Base-by-base conservation (phyloP, 2,329 filamentous ascomycete genomes). In the Aschersonia sp. region DNA sequence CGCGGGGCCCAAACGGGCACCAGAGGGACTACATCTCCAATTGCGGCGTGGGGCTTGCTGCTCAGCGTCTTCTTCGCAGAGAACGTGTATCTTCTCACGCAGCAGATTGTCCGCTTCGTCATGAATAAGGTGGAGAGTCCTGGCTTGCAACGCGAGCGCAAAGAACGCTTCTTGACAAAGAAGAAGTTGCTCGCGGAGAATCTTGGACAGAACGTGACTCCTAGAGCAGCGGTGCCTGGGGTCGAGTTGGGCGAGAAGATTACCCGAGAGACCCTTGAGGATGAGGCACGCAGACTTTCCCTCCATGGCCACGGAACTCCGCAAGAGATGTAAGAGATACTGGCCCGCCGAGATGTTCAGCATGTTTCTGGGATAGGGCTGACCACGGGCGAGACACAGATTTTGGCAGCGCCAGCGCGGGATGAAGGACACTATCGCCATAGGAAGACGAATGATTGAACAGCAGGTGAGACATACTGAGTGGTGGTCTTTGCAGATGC, bases 61-160 rank as follows among this genome's bases (percentile, higher is more conserved):
- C 70, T 95, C 20, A 79, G 82, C 28, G 82, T 98, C 49, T 77
- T 97, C 56, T 77, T 94, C 55, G 82, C 87, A 0, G 92, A 98
- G 61, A 91, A 98, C 61, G 67, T 89, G 12, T 97, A 94, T 62
- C 77, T 98, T n/a, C 70, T 81, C 2, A 75, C 86, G 2, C 82
- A 89, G 57, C 74, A 82, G 51, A 75, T 73, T 1, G 84, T 96
- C 4, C 78, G 82, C 41, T 76, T 80, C 47, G 80, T 82, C 4
- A 77, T 98, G 56, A 73, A 72, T 51, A 92, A 89, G 62, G 69
- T 96, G 47, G 89, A 97, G 57, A 89, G 84, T 44, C 86, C 87
- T 0, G 89, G 89, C 1, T 71, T 89, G 49, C 86, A 94, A 57
- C 89, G 88, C 63, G 89, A 94, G 65, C 78, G 85, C 10, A 80